Conservation (phyloP, 345 rosid genomes). For the Alliaria petiolata region DNA sequence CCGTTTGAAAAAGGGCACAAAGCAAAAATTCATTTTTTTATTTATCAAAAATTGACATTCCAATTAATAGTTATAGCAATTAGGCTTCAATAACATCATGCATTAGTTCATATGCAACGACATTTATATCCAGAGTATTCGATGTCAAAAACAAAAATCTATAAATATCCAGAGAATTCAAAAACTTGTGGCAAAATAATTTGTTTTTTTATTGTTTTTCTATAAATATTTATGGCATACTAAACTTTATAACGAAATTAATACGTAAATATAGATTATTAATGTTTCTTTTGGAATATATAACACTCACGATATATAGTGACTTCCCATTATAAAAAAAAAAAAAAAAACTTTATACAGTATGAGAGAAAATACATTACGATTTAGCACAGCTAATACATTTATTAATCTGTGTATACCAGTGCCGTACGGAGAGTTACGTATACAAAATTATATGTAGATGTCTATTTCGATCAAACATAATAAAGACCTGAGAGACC, state of each 20-base stretch:
- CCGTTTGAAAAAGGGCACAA: constrained; percentile 15
- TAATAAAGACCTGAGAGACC: too few relatives aligned
- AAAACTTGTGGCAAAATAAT: background rate
- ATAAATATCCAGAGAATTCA: background rate
- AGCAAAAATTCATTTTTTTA: background rate
- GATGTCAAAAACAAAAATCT: too few relatives aligned
- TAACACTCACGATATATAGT: too few relatives aligned
- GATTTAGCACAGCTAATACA: background rate
- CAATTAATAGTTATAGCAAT: background rate
- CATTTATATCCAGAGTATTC: too few relatives aligned
- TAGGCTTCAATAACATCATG: constrained; percentile 2
- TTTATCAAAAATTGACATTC: background rate
- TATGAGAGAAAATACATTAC: too few relatives aligned
- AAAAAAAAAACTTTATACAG: too few relatives aligned
- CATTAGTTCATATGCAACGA: background rate
- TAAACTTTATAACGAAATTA: background rate
- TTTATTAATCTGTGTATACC: too few relatives aligned
- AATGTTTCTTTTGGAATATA: too few relatives aligned
- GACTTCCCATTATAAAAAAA: too few relatives aligned
- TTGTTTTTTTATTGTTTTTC: background rate
- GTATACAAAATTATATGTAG: too few relatives aligned
- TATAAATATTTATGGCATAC: background rate
- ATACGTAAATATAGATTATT: too few relatives aligned
- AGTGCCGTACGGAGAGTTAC: background rate
- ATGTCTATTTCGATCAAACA: too few relatives aligned